Conservation (phyloP, 1,139 yeast genomes). For the Pichia sp. region DNA sequence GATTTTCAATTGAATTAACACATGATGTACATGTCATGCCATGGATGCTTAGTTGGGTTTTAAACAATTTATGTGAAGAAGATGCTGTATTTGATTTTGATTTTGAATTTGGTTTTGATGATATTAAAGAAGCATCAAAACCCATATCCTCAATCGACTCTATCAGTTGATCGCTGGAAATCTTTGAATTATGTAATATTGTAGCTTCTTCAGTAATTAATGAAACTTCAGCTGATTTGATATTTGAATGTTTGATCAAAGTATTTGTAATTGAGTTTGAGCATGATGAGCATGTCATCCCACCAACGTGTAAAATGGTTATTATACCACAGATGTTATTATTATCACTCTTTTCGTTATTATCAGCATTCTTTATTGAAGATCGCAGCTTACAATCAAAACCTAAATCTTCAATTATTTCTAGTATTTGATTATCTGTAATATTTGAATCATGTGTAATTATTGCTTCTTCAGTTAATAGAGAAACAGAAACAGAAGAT, state of each 20-base stretch:
- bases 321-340: not conserved
- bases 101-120: slow-evolving; percentile 1
- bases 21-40: slow-evolving; percentile 95
- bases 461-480: slow-evolving; percentile 64
- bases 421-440: slow-evolving; percentile 35
- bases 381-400: slow-evolving; percentile 37
- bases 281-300: slow-evolving; percentile 91
- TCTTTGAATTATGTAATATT: slow-evolving; percentile 37
- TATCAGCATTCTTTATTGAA: not conserved
- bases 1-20: slow-evolving; percentile 53
- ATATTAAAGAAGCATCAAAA: slow-evolving; percentile 38
- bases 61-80: slow-evolving; percentile 15
- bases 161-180: slow-evolving; percentile 30
- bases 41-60: slow-evolving; percentile 28
- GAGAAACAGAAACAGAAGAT: slow-evolving; percentile 48
- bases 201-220: slow-evolving; percentile 68
- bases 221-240: slow-evolving; percentile 51
- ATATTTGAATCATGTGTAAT: slow-evolving; percentile 38
- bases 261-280: slow-evolving; percentile 56
- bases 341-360: not conserved
- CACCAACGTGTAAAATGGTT: slow-evolving; percentile 31
- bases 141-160: slow-evolving; percentile 68
- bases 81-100: not conserved
- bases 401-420: slow-evolving; percentile 63
- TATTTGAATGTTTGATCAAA: slow-evolving; percentile 43